A percentile compares a stretch with the other conserved stretches of the same genome.
Conservation (phyloP, 352 stramenopile species). For the Phytophthora boehmeriae region DNA sequence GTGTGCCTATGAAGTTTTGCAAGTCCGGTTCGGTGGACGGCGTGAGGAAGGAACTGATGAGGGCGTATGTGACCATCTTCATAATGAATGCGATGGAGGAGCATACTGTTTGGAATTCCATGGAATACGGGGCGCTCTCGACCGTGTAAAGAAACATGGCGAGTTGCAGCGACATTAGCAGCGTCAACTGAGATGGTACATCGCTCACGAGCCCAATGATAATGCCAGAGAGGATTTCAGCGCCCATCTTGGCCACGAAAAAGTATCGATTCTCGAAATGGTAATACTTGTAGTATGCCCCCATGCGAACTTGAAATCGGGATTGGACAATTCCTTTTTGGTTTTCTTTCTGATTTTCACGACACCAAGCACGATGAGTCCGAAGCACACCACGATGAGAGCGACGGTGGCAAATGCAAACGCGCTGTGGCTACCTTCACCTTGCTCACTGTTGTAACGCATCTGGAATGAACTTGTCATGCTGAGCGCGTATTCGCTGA, state of each 20-base stretch:
- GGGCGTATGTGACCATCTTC: constrained; percentile 84
- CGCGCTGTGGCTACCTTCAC: constrained; percentile 45
- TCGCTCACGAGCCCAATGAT: constrained; percentile 79
- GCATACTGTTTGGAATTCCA: constrained; percentile 77
- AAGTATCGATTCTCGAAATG: constrained; percentile 67
- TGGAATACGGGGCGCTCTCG: constrained; percentile 65
- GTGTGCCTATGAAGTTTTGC: constrained; percentile 62
- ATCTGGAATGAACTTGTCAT: constrained; percentile 85
- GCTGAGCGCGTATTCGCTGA: constrained; percentile 80
- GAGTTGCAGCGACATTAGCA: constrained; percentile 75
- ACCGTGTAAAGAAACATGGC: constrained; percentile 78
- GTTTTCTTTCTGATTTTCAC: constrained; percentile 72
- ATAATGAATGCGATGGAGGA: constrained; percentile 77
- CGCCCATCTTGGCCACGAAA: constrained; percentile 80
- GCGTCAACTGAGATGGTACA: constrained; percentile 74
- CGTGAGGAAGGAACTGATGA: constrained; percentile 82
- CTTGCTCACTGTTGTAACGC: constrained; percentile 61
- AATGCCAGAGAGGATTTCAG: constrained; percentile 72
- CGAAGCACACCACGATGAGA: constrained; percentile 70
- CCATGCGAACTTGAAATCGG: constrained; percentile 83
- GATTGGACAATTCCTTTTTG: constrained; percentile 54
- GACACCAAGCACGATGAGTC: constrained; percentile 68
- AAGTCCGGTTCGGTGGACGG: constrained; percentile 47
- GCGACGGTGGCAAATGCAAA: constrained; percentile 65
- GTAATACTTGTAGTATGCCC: constrained; percentile 87